phyloP scores from a whole-genome alignment of 371 early-diverging fungal genomes.

The Saksenaea vasiformis region DNA sequence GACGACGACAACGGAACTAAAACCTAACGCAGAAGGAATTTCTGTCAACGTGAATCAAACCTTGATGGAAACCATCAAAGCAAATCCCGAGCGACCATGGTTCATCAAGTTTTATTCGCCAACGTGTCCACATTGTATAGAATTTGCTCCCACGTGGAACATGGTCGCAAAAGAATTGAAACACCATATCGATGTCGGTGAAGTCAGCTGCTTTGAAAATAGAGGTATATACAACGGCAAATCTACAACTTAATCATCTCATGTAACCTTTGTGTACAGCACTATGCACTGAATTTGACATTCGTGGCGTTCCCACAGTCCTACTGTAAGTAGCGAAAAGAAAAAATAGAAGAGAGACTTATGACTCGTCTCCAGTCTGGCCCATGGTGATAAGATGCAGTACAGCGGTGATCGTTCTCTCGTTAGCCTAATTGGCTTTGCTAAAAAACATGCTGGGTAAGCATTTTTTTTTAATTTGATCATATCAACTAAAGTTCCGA shows the following conservation, averaged over 20 bases:
- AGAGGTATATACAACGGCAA: constrained; percentile 28
- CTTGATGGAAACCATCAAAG: constrained; percentile 18
- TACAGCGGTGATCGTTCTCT: constrained; percentile 61
- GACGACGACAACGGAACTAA: background rate
- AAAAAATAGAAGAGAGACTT: background rate
- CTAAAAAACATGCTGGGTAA: constrained; percentile 37
- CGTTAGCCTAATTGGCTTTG: constrained; percentile 52
- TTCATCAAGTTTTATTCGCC: constrained; percentile 86
- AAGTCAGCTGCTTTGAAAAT: constrained; percentile 79
- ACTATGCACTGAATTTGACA: constrained; percentile 57
- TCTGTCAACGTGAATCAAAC: constrained; percentile 30
- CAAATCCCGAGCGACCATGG: constrained; percentile 45
- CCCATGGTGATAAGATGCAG: constrained; percentile 41
- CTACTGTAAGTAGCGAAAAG: constrained; percentile 50
- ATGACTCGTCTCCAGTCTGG: constrained; percentile 10
- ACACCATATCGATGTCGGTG: constrained; percentile 78
- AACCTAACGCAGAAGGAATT: constrained; percentile 32
- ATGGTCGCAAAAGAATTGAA: constrained; percentile 64
- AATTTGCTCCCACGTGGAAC: constrained; percentile 78
- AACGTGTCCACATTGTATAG: constrained; percentile 88
- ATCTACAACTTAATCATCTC: background rate
- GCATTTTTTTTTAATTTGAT: background rate
- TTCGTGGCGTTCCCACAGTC: constrained; percentile 86
- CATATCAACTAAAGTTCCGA: too few species aligned
- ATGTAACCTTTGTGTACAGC: constrained; percentile 13